Conservation (phyloP, 2,329 filamentous ascomycete genomes). For the Ophiobolus disseminans region DNA sequence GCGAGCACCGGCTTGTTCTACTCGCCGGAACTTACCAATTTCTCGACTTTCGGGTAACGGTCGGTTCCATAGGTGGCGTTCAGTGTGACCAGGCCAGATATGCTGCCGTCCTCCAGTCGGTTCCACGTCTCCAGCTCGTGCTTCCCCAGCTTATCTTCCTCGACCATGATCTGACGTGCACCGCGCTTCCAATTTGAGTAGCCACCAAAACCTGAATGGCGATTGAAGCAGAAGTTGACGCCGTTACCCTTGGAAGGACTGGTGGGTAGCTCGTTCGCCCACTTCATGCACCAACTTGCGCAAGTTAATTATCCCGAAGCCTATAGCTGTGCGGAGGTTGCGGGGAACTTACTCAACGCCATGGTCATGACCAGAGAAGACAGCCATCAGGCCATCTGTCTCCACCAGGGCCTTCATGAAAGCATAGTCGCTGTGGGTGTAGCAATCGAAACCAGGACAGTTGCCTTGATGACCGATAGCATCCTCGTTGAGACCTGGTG, state of each 20-base stretch:
- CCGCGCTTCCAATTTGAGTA: slow-evolving; percentile 71
- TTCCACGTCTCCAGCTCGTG: slow-evolving; percentile 66
- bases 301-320: neutral
- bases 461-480: slow-evolving; percentile 32
- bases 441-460: slow-evolving; percentile 23
- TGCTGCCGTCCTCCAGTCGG: slow-evolving; percentile 62
- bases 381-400: slow-evolving; percentile 55
- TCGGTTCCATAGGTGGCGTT: slow-evolving; percentile 68
- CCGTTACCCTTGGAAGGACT: slow-evolving; percentile 53
- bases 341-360: slow-evolving; percentile 25
- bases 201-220: slow-evolving; percentile 73
- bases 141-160: slow-evolving; percentile 51
- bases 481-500: slow-evolving; percentile 51
- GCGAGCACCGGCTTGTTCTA: slow-evolving; percentile 6
- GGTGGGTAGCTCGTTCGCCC: slow-evolving; percentile 39
- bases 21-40: slow-evolving; percentile 8
- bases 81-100: slow-evolving; percentile 61
- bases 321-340: neutral
- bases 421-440: slow-evolving; percentile 59
- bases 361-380: slow-evolving; percentile 73
- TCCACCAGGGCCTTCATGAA: slow-evolving; percentile 69
- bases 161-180: slow-evolving; percentile 62
- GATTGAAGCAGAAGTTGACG: slow-evolving; percentile 63
- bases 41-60: slow-evolving; percentile 52
- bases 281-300: slow-evolving; percentile 52